phyloP scores from a whole-genome alignment of 192 early-diverging fungal species.

The Phycomyces nitens region DNA sequence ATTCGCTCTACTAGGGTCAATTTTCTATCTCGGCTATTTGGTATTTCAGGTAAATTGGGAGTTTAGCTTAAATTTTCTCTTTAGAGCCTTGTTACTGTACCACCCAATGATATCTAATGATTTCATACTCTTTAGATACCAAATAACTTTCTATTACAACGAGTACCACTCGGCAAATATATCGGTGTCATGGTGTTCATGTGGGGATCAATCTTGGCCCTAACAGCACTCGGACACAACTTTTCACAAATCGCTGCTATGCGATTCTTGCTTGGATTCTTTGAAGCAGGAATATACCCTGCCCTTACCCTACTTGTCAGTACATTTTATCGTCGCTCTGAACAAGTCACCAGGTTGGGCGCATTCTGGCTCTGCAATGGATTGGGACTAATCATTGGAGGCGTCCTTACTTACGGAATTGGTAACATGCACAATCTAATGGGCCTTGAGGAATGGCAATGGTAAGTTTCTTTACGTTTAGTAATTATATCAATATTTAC shows the following conservation, averaged over 20 bases:
- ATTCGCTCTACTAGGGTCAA: conserved; percentile 26
- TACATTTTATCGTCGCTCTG: conserved; percentile 29
- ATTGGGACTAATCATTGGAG: conserved; percentile 16
- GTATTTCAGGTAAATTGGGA: conserved; percentile 18
- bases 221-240: conserved; percentile 15
- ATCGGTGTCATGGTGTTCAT: conserved; percentile 21
- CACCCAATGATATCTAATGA: not conserved
- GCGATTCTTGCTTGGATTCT: conserved; percentile 30
- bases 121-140: conserved; percentile 14
- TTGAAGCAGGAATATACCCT: conserved; percentile 31
- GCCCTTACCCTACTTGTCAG: conserved; percentile 20
- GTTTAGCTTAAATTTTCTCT: not conserved
- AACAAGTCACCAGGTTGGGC: conserved; percentile 20
- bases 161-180: conserved; percentile 14
- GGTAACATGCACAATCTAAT: conserved; percentile 10
- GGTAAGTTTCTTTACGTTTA: conserved; percentile 15
- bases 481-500: too few species aligned
- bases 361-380: conserved; percentile 32
- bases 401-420: conserved; percentile 28
- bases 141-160: conserved; percentile 32
- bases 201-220: conserved; percentile 23
- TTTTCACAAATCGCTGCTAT: conserved; percentile 28
- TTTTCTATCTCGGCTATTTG: conserved; percentile 32
- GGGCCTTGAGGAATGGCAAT: conserved; percentile 20
- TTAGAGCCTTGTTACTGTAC: too few species aligned